Evolutionary conservation across 2,329 filamentous ascomycete genomes (phyloP).

Genomic region (Dactylellina haptotyla): DNA sequence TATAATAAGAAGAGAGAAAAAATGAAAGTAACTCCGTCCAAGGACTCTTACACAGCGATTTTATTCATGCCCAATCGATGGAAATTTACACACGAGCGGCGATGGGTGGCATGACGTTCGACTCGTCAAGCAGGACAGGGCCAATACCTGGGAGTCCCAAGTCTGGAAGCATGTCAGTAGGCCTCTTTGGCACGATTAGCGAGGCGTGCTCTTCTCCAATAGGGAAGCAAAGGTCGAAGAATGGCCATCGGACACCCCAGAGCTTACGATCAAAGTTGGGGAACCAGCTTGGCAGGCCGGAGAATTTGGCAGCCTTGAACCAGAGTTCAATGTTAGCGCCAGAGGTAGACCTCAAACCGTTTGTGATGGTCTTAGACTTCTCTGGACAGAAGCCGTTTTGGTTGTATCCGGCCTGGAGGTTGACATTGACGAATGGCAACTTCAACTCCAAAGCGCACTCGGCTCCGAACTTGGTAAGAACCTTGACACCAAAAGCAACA

Average conservation of each 20-base stretch:
- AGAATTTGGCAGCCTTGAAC: conserved; percentile 49
- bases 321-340: conserved; percentile 46
- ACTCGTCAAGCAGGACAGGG: background rate
- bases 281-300: conserved; percentile 19
- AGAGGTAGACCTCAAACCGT: conserved; percentile 17
- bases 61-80: background rate
- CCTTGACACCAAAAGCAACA: conserved; percentile 58
- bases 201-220: background rate
- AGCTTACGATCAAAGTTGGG: conserved; percentile 38
- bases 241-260: conserved; percentile 38
- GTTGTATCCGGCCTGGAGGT: conserved; percentile 52
- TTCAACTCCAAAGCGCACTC: conserved; percentile 55
- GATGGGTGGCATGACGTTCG: background rate
- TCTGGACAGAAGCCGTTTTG: conserved; percentile 42
- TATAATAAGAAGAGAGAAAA: background rate
- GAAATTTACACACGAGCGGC: background rate
- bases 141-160: background rate
- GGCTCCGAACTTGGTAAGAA: conserved; percentile 54
- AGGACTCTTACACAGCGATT: background rate
- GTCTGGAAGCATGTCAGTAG: background rate
- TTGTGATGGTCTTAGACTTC: conserved; percentile 10
- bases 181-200: conserved; percentile 16
- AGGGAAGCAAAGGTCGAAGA: conserved; percentile 36
- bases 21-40: background rate
- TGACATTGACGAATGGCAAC: conserved; percentile 51